These are phyloP conservation scores for Tetrahymena borealis DNA, from an alignment of 73 alveolate species.

Conservation along the genomic window DNA sequence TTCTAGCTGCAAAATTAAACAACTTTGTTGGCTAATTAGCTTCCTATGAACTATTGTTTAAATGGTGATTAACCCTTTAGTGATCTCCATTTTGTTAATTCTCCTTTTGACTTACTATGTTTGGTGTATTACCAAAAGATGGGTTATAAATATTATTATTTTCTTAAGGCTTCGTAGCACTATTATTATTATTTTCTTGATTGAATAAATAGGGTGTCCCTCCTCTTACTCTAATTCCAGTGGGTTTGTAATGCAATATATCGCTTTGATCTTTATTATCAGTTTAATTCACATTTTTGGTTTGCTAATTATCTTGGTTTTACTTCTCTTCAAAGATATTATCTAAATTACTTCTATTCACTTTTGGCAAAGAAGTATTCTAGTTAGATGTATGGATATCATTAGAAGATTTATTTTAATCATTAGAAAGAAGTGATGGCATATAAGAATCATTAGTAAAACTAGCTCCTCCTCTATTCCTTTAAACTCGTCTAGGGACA, in stretches of 20 bases:
- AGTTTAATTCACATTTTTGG: no score
- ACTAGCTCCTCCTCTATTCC: neutral
- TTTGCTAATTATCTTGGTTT: neutral
- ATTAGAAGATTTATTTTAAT: neutral
- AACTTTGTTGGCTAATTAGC: neutral
- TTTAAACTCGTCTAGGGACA: neutral
- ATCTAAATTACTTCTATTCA: neutral
- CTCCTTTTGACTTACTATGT: neutral
- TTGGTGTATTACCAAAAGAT: neutral
- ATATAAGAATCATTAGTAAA: neutral
- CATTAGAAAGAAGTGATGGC: neutral
- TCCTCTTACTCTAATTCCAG: neutral
- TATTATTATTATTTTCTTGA: neutral
- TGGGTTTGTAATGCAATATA: neutral
- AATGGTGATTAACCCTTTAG: neutral
- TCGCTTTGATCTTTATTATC: neutral
- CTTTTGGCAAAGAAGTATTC: no score
- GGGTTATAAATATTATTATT: neutral
- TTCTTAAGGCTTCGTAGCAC: neutral
- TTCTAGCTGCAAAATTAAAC: neutral
- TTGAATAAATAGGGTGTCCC: neutral
- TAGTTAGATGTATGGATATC: neutral
- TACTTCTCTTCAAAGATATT: neutral
- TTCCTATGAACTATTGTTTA: neutral
- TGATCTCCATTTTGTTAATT: neutral